Evolutionary conservation across 805 yeast genomes (phyloP), one percentile per base, ranked within the genome.

Genomic region (Yamadazyma takamatsuzukensis): DNA sequence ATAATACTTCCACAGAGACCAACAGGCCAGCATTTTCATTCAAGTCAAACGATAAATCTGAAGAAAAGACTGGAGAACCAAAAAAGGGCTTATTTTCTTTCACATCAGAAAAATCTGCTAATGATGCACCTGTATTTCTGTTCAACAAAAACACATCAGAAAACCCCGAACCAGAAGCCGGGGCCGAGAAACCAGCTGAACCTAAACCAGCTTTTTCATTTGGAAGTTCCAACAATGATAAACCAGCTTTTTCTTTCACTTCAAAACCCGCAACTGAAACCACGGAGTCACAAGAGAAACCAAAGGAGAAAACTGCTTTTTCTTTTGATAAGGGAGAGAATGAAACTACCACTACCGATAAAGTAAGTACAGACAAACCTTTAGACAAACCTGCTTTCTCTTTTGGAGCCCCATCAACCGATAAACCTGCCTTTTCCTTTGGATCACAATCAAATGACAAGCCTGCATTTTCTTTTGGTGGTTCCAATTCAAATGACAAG

Each of bases 321-420:
- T 40, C 42, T 2, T 39, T 33, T 22, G 39, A 40, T 15, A 44
- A n/a, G n/a, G n/a, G n/a, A n/a, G n/a, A n/a, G n/a, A n/a, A n/a
- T n/a, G n/a, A n/a, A n/a, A n/a, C n/a, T n/a, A n/a, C n/a, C n/a
- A n/a, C n/a, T n/a, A n/a, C n/a, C n/a, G n/a, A n/a, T n/a, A n/a
- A n/a, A 53, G 58, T 6, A 15, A 36, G 8, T 21, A 15, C 29
- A 25, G 38, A 6, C 16, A 29, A 30, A 21, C 22, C 22, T 10
- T 40, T 40, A 15, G 37, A 41, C 15, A 49, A 52, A 29, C 58
- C 64, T 13, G 49, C 50, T 3, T 53, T 52, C 34, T 35, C 49
- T n/a, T 49, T 51, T 25, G 53, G 54, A 4, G 12, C 55, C 19
- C 26, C 10, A 18, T 19, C 23, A 7, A 18, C 9, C 6, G 39